These are phyloP conservation scores for Plenodomus lindquistii DNA, from an alignment of 2,329 filamentous ascomycete genomes.

Conservation along the genomic window DNA sequence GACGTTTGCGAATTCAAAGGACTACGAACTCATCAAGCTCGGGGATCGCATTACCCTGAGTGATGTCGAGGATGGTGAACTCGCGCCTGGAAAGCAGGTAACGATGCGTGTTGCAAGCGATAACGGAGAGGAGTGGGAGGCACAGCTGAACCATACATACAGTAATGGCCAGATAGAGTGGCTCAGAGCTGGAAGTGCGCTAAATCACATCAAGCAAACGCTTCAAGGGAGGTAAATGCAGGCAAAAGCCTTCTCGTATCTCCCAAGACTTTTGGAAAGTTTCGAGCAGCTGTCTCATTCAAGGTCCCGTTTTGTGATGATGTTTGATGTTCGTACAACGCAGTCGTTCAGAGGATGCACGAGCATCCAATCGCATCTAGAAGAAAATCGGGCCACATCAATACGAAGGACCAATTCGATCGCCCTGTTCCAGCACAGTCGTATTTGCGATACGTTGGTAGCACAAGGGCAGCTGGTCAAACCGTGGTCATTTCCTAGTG, in stretches of 20 bases:
- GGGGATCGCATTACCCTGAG: slow-evolving; percentile 22
- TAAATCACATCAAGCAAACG: slow-evolving; percentile 34
- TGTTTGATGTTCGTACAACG: neutral
- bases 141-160: slow-evolving; percentile 39
- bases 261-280: neutral
- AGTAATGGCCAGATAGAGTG: slow-evolving; percentile 39
- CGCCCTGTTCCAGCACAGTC: neutral
- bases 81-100: slow-evolving; percentile 32
- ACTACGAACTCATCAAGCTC: slow-evolving; percentile 22
- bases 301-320: neutral
- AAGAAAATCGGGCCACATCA: neutral
- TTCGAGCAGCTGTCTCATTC: neutral
- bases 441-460: neutral
- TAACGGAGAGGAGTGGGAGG: slow-evolving; percentile 32
- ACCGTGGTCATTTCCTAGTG: too few relatives aligned
- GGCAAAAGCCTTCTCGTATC: neutral
- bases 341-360: neutral
- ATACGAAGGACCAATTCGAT: neutral
- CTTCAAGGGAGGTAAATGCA: neutral
- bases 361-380: neutral
- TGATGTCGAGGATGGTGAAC: slow-evolving; percentile 19
- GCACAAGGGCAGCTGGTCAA: neutral
- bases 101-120: slow-evolving; percentile 32
- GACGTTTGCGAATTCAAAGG: slow-evolving; percentile 20
- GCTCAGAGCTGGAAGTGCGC: slow-evolving; percentile 41